A percentile compares a stretch with the other conserved stretches of the same genome.
Evolutionary conservation across 805 yeast species (phyloP).

Genomic region (Schizosaccharomyces osmophilus): DNA sequence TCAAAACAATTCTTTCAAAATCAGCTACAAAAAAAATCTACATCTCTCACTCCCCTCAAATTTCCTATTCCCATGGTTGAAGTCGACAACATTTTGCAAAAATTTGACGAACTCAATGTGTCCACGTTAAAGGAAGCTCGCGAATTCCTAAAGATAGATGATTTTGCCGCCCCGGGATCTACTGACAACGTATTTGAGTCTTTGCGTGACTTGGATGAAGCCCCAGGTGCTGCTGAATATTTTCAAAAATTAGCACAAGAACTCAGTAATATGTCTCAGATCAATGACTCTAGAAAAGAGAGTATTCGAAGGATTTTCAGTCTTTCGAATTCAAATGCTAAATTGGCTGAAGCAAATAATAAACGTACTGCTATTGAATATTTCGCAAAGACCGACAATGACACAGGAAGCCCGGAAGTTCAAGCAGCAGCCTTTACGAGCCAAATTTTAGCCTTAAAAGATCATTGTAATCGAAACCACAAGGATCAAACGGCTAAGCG

Average conservation of each 20-base stretch:
- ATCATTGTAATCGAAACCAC: neutral
- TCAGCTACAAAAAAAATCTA: no score
- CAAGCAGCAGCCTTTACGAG: neutral
- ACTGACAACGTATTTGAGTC: neutral
- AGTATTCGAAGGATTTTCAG: neutral
- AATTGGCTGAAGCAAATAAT: neutral
- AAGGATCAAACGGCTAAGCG: neutral
- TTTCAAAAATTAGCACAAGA: neutral
- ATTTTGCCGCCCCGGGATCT: neutral
- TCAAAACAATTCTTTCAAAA: no score
- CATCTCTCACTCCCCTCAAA: neutral
- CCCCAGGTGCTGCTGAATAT: neutral
- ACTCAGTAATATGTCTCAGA: neutral
- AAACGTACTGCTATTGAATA: neutral
- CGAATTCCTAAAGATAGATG: neutral
- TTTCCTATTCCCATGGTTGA: neutral
- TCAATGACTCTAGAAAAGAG: neutral
- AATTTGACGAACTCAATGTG: neutral
- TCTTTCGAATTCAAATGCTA: neutral
- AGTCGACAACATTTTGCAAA: neutral
- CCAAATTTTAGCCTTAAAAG: neutral
- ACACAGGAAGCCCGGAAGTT: conserved; percentile 2
- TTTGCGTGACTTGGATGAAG: neutral
- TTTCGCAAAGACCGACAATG: neutral
- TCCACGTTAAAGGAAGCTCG: neutral